Evolutionary conservation across 106 monocot species (phyloP).

Genomic region (Posidonia australis): DNA sequence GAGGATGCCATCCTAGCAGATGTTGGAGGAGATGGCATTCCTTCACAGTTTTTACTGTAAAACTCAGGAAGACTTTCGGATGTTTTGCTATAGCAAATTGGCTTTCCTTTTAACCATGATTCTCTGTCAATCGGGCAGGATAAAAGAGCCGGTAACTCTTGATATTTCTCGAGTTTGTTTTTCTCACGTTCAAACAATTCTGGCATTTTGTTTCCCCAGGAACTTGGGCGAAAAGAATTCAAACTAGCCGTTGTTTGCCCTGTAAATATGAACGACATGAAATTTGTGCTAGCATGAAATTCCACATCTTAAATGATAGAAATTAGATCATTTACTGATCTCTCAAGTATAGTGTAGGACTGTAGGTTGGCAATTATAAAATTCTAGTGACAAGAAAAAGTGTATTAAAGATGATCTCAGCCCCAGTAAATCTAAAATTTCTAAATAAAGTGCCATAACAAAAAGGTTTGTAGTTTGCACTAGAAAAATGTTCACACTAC

Average conservation of each 20-base stretch:
- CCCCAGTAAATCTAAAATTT: too few species aligned
- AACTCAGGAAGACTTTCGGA: constrained; percentile 8
- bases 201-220: background rate
- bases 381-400: too few species aligned
- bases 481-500: too few species aligned
- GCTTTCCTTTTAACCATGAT: constrained; percentile 21
- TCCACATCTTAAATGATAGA: background rate
- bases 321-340: background rate
- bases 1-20: too few species aligned
- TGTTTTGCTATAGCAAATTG: background rate
- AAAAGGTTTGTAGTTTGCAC: too few species aligned
- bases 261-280: background rate
- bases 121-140: constrained; percentile 9
- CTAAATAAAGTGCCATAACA: too few species aligned
- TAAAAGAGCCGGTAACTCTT: constrained; percentile 2
- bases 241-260: background rate
- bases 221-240: background rate
- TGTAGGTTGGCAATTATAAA: too few species aligned
- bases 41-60: constrained; percentile 4
- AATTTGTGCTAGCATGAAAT: background rate
- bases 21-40: background rate
- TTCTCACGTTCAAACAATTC: background rate
- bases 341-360: too few species aligned
- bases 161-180: background rate
- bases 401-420: too few species aligned